Evolutionary conservation across 352 stramenopile species (phyloP).

Genomic region (Phytophthora boehmeriae): DNA sequence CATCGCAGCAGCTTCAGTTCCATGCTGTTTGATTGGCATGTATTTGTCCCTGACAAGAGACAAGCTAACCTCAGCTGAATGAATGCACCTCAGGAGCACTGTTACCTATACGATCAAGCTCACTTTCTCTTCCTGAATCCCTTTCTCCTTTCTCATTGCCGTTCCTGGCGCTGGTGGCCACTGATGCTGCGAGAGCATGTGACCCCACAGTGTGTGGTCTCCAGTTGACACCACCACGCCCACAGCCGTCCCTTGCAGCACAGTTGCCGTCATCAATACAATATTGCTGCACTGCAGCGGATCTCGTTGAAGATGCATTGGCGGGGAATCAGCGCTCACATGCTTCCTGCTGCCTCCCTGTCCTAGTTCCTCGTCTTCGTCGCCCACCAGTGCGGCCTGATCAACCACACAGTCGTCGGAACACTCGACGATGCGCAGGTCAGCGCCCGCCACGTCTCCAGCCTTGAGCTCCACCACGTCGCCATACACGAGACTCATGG

Average conservation of each 20-base stretch:
- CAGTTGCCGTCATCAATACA: constrained; percentile 65
- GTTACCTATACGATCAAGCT: constrained; percentile 38
- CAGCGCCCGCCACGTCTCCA: constrained; percentile 90
- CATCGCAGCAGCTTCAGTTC: too few species aligned
- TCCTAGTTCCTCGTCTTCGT: constrained; percentile 38
- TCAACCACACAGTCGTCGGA: constrained; percentile 80
- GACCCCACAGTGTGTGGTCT: constrained; percentile 74
- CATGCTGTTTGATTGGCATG: not conserved
- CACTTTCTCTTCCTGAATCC: constrained; percentile 26
- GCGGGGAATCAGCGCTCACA: constrained; percentile 30
- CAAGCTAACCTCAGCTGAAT: constrained; percentile 9
- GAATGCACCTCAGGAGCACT: not conserved
- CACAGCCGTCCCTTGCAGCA: constrained; percentile 60
- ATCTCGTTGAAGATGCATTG: constrained; percentile 26
- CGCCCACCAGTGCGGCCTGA: constrained; percentile 50
- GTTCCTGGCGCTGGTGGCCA: constrained; percentile 47
- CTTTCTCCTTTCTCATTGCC: constrained; percentile 17
- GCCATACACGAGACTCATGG: constrained; percentile 87
- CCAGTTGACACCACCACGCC: constrained; percentile 78
- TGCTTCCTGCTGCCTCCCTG: constrained; percentile 38
- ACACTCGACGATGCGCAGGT: constrained; percentile 84
- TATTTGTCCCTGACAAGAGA: constrained; percentile 5
- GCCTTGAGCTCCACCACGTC: constrained; percentile 92
- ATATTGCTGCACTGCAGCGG: constrained; percentile 66
- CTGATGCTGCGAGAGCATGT: constrained; percentile 57